Evolutionary conservation across 306 rosid genomes (phyloP).

Genomic region (Acacia acuminata): DNA sequence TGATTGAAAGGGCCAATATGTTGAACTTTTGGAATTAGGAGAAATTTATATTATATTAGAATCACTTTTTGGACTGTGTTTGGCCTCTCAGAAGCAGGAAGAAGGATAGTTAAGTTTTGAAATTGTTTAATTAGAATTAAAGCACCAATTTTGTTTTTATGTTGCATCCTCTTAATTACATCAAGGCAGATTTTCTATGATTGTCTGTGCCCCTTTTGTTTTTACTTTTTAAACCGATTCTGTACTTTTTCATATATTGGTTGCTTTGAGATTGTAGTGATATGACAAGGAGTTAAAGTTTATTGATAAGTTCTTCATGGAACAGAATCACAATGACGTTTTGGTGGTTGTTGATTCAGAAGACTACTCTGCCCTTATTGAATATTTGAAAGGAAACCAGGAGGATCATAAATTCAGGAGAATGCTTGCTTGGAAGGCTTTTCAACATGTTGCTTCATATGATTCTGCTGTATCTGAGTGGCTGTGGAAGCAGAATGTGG

Average conservation of each 20-base stretch:
- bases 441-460: constrained; percentile 86
- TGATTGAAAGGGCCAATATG: constrained; percentile 7
- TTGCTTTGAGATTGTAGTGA: background rate
- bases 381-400: constrained; percentile 67
- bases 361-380: constrained; percentile 76
- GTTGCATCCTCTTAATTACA: background rate
- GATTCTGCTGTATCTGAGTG: constrained; percentile 95
- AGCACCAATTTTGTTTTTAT: background rate
- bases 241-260: background rate
- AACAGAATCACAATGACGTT: constrained; percentile 91
- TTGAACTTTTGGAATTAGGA: constrained; percentile 10
- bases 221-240: background rate
- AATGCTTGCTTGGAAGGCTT: constrained; percentile 95
- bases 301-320: constrained; percentile 25
- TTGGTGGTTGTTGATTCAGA: constrained; percentile 89
- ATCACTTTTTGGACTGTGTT: background rate
- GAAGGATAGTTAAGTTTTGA: too few species aligned
- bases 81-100: background rate
- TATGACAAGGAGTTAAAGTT: background rate
- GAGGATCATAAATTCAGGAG: constrained; percentile 68
- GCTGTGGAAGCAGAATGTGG: constrained; percentile 87
- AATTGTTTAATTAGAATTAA: background rate
- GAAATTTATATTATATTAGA: too few species aligned
- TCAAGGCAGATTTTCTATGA: background rate
- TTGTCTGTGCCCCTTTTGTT: background rate